Conservation (phyloP, 176 grass and related monocot species). For the Pontederia crassipes region DNA sequence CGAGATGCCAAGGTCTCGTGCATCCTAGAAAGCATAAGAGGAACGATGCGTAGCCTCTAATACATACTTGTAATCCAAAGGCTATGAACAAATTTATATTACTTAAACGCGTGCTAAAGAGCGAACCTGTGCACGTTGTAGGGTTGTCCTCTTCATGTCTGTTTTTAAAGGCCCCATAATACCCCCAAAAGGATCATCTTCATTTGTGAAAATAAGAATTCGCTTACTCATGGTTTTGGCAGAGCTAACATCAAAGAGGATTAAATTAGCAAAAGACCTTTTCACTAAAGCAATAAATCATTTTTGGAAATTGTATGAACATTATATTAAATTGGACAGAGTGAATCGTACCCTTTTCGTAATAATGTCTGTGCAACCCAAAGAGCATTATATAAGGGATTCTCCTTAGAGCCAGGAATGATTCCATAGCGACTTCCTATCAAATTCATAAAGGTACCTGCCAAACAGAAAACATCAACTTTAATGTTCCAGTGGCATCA, state of each 20-base stretch:
- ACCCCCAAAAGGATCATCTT: conserved; percentile 85
- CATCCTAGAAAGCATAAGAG: conserved; percentile 40
- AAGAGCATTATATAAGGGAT: conserved; percentile 87
- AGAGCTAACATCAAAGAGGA: conserved; percentile 32
- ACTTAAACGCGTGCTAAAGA: neutral
- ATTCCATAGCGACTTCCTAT: conserved; percentile 90
- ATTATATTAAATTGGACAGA: neutral
- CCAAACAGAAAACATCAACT: neutral
- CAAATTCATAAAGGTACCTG: conserved; percentile 64
- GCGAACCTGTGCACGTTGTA: conserved; percentile 69
- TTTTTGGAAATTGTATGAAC: too few relatives aligned
- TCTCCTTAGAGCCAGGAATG: conserved; percentile 66
- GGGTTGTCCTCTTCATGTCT: conserved; percentile 83
- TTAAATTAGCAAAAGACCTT: neutral
- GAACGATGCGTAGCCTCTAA: conserved; percentile 5
- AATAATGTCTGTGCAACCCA: conserved; percentile 84
- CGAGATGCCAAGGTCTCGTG: conserved; percentile 80
- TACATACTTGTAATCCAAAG: neutral
- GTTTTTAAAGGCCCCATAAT: conserved; percentile 58
- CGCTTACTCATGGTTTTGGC: conserved; percentile 62
- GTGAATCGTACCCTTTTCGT: conserved; percentile 64
- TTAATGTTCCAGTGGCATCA: too few relatives aligned
- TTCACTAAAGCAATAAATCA: too few relatives aligned
- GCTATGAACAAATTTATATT: neutral
- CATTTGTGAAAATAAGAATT: conserved; percentile 87